A percentile compares a stretch with the other conserved stretches of the same genome.
These are phyloP conservation scores for Rhizopogon vesiculosus DNA, from an alignment of 768 basidiomycete species.

Conservation along the genomic window DNA sequence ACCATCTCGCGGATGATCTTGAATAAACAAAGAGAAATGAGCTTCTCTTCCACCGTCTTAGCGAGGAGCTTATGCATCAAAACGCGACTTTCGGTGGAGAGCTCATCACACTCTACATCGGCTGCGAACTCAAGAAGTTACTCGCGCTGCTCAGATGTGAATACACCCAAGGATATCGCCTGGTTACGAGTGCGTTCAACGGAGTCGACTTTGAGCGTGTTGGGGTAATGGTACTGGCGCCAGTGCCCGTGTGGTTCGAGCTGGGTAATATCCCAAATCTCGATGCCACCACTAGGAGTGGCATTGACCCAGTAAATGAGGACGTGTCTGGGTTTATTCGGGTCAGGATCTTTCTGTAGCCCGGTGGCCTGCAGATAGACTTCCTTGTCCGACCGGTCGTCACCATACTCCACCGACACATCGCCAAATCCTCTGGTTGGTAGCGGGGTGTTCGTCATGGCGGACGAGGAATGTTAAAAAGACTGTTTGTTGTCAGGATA, in stretches of 20 bases:
- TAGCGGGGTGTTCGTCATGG: too few relatives aligned
- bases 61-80: constrained; percentile 20
- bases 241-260: constrained; percentile 10
- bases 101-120: constrained; percentile 14
- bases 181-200: constrained; percentile 5
- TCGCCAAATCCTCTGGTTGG: too few relatives aligned
- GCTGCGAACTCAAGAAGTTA: constrained; percentile 21
- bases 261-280: constrained; percentile 24
- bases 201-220: constrained; percentile 20
- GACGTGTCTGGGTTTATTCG: constrained; percentile 4
- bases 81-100: constrained; percentile 3
- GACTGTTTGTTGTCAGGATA: too few relatives aligned
- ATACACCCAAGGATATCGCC: constrained; percentile 13
- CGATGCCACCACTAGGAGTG: constrained; percentile 15
- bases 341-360: background rate
- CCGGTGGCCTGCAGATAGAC: constrained; percentile 16
- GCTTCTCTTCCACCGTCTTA: constrained; percentile 6
- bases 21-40: constrained; percentile 7
- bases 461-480: too few relatives aligned
- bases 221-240: constrained; percentile 22
- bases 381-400: too few relatives aligned
- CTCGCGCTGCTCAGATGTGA: constrained; percentile 22
- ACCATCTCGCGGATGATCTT: background rate
- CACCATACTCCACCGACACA: too few relatives aligned
- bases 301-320: constrained; percentile 24